phyloP scores from a whole-genome alignment of 2,329 filamentous ascomycete genomes.

The Verticillium nubilum region DNA sequence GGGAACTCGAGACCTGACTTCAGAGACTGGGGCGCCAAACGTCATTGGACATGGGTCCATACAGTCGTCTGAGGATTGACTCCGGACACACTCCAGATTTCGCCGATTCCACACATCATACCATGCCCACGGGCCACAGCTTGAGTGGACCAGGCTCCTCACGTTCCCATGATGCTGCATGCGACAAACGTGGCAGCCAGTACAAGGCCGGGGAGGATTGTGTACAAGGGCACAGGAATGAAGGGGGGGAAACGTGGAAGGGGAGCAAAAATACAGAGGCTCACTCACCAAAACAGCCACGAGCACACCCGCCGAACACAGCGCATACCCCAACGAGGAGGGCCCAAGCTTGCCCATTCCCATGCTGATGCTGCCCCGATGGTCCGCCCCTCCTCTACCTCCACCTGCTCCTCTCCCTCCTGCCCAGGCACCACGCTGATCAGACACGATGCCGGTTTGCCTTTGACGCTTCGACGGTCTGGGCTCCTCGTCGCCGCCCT shows the following conservation, averaged over 20 bases:
- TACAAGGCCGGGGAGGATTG: no score
- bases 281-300: neutral
- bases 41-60: neutral
- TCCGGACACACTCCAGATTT: neutral
- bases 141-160: neutral
- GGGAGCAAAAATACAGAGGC: neutral
- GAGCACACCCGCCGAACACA: neutral
- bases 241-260: neutral
- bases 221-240: neutral
- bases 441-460: neutral
- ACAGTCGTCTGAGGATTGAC: neutral
- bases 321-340: neutral
- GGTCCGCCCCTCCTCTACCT: neutral
- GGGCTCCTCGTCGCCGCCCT: neutral
- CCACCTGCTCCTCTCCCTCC: neutral
- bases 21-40: neutral
- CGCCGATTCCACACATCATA: neutral
- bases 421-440: neutral
- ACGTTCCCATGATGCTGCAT: neutral
- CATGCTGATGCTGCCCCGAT: neutral
- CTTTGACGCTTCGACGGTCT: neutral
- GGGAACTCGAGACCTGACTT: neutral
- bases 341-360: neutral
- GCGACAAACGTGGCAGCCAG: neutral
- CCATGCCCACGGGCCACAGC: neutral